phyloP scores from a whole-genome alignment of 805 yeast species.

The Phaffomyces opuntiae region DNA sequence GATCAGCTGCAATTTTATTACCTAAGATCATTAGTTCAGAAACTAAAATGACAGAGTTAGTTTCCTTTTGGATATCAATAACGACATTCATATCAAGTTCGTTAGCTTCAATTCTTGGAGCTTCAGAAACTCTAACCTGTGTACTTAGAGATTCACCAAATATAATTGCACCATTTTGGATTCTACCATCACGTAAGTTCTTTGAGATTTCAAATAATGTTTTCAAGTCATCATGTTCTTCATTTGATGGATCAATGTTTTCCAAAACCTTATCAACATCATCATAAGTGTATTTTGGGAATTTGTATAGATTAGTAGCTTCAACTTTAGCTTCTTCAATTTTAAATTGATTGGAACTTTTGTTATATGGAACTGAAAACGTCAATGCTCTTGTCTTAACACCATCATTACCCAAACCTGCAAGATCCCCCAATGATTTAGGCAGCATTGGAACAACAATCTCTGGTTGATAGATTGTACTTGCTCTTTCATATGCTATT shows the following conservation, averaged over 20 bases:
- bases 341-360: constrained; percentile 16
- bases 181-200: constrained; percentile 25
- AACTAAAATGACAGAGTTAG: constrained; percentile 58
- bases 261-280: constrained; percentile 48
- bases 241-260: constrained; percentile 5
- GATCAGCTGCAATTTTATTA: constrained; percentile 51
- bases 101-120: constrained; percentile 1
- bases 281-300: constrained; percentile 52
- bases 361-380: constrained; percentile 30
- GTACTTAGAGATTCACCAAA: constrained; percentile 30
- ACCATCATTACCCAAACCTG: constrained; percentile 44
- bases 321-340: constrained; percentile 26
- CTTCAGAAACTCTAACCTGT: constrained; percentile 12
- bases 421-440: constrained; percentile 36
- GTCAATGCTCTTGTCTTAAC: constrained; percentile 41
- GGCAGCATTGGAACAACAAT: constrained; percentile 69
- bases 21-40: constrained; percentile 82
- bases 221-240: constrained; percentile 28
- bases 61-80: constrained; percentile 21
- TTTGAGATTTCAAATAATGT: constrained; percentile 28
- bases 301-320: constrained; percentile 37
- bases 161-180: constrained; percentile 30
- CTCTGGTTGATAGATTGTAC: constrained; percentile 72
- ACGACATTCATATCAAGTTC: constrained; percentile 12
- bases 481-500: constrained; percentile 53